phyloP scores from a whole-genome alignment of 257 asterid species.

The Fraxinus pennsylvanica region DNA sequence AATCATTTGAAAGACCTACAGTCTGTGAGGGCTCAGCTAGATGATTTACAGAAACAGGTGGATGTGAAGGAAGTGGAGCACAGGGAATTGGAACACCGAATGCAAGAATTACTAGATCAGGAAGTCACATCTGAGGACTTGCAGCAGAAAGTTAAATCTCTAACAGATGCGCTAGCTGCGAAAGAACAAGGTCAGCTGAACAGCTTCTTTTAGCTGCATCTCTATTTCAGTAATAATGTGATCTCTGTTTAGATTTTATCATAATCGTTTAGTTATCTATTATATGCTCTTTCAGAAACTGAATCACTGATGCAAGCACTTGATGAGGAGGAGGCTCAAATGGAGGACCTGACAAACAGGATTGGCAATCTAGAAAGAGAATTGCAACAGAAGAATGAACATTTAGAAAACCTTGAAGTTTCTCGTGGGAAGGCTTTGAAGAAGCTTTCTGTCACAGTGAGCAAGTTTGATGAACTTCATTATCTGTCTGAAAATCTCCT shows the following conservation, averaged over 20 bases:
- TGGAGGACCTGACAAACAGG: conserved; percentile 76
- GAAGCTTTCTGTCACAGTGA: conserved; percentile 89
- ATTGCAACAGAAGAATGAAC: conserved; percentile 66
- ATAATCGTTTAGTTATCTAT: conserved; percentile 19
- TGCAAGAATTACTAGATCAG: conserved; percentile 59
- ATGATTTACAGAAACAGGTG: conserved; percentile 56
- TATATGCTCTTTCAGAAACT: conserved; percentile 56
- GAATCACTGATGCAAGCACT: conserved; percentile 93
- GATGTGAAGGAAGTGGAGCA: conserved; percentile 59
- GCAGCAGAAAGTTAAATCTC: conserved; percentile 58
- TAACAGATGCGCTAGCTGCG: conserved; percentile 65
- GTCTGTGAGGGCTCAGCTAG: conserved; percentile 47
- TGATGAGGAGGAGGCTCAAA: conserved; percentile 85
- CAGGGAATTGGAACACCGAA: conserved; percentile 47
- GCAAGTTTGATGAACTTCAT: conserved; percentile 94
- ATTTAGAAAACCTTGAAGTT: conserved; percentile 77
- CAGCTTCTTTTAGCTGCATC: conserved; percentile 22
- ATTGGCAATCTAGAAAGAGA: conserved; percentile 59
- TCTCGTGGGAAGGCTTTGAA: conserved; percentile 86
- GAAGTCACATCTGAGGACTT: conserved; percentile 48
- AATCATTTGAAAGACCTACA: conserved; percentile 67
- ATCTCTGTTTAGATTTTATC: conserved; percentile 20
- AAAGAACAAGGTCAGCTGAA: conserved; percentile 79
- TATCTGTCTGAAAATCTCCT: conserved; percentile 75
- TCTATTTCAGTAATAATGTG: conserved; percentile 8